Percentiles rank a stretch among this genome's conserved stretches.
Conservation (phyloP, 1,284 basidiomycete genomes). For the Pholiota adiposa region DNA sequence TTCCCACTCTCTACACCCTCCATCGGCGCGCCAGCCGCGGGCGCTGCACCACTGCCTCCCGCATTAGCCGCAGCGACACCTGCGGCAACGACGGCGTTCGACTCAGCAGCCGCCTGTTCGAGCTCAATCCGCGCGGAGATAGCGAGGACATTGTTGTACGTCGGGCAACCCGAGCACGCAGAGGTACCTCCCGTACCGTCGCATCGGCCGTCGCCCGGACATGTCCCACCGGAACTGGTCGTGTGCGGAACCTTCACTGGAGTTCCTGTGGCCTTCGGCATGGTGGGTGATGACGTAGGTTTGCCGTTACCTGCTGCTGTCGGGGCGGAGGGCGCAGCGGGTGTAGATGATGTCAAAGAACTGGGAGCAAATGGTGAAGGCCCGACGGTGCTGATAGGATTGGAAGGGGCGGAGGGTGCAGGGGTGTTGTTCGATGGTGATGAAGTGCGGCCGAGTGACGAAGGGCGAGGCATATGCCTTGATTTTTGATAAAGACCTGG, state of each 20-base stretch:
- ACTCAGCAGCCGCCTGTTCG: slow-evolving; percentile 28
- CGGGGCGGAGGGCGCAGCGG: slow-evolving; percentile 9
- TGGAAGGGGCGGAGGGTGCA: slow-evolving; percentile 33
- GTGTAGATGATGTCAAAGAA: slow-evolving; percentile 17
- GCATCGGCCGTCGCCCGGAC: slow-evolving; percentile 94
- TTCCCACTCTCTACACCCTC: slow-evolving; percentile 17
- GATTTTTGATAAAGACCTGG: slow-evolving; percentile 74
- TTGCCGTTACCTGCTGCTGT: slow-evolving; percentile 12
- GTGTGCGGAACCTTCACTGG: slow-evolving; percentile 21
- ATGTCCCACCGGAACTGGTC: slow-evolving; percentile 64
- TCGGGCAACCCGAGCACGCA: slow-evolving; percentile 92
- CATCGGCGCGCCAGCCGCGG: slow-evolving; percentile 21
- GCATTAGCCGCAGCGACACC: slow-evolving; percentile 23
- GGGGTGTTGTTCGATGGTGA: slow-evolving; percentile 40
- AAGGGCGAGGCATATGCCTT: slow-evolving; percentile 58
- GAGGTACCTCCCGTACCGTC: slow-evolving; percentile 93
- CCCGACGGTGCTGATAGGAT: slow-evolving; percentile 35
- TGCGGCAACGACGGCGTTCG: slow-evolving; percentile 24
- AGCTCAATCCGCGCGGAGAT: slow-evolving; percentile 43
- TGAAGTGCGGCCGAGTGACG: slow-evolving; percentile 45
- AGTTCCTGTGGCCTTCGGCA: slow-evolving; percentile 10
- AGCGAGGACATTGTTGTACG: slow-evolving; percentile 82
- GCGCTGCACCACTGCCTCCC: slow-evolving; percentile 27
- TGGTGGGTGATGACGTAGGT: slow-evolving; percentile 3
- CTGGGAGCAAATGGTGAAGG: slow-evolving; percentile 37